A percentile compares a stretch with the other conserved stretches of the same genome.
These are phyloP conservation scores for Lichtheimia ornata DNA, from an alignment of 371 early-diverging fungal species.

Conservation along the genomic window DNA sequence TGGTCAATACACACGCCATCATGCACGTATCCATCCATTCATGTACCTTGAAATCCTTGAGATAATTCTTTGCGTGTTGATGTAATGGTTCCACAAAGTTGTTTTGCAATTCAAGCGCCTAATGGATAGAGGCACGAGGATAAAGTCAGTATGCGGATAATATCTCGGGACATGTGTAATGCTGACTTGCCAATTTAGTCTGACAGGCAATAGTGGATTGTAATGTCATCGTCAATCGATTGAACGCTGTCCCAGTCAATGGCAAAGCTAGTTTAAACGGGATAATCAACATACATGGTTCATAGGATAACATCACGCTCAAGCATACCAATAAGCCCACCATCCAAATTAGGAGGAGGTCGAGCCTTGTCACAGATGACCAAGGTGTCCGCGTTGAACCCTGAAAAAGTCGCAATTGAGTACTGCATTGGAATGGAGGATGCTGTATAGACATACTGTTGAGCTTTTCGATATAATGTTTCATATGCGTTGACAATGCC, in stretches of 20 bases:
- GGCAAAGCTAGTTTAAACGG: not conserved
- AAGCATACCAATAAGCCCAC: conserved; percentile 31
- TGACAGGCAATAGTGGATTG: conserved; percentile 50
- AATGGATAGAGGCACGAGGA: conserved; percentile 6
- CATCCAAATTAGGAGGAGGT: conserved; percentile 31
- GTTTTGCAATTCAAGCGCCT: conserved; percentile 54
- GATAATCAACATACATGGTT: not conserved
- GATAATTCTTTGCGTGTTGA: conserved; percentile 57
- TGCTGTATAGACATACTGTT: conserved; percentile 36
- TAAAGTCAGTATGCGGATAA: too few species aligned
- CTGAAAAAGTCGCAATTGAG: conserved; percentile 6
- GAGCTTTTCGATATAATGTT: conserved; percentile 43
- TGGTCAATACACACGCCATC: not conserved
- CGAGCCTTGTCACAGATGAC: conserved; percentile 29
- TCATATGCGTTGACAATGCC: conserved; percentile 40
- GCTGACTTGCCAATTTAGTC: conserved; percentile 48
- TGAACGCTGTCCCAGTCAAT: conserved; percentile 32
- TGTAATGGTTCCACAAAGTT: conserved; percentile 54
- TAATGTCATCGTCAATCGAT: conserved; percentile 44
- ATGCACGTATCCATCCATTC: not conserved
- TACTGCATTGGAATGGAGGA: conserved; percentile 16
- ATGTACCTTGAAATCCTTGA: conserved; percentile 58
- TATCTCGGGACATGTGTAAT: not conserved
- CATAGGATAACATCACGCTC: not conserved
- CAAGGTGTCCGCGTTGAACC: conserved; percentile 10